Conservation (phyloP, 169 alveolate species). For the Plasmodium gaboni region DNA sequence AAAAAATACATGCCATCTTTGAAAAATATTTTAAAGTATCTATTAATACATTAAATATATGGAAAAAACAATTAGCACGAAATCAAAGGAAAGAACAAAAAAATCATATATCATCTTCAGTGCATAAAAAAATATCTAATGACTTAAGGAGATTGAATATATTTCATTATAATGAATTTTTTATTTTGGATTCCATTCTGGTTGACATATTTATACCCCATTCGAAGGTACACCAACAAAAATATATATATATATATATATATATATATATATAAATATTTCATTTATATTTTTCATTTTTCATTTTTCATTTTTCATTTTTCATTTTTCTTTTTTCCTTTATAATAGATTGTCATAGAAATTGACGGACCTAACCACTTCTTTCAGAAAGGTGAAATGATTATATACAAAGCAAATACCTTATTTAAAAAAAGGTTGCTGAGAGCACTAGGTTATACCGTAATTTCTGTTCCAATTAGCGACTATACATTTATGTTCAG, state of each 20-base stretch:
- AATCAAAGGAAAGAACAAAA: constrained; percentile 71
- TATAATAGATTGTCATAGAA: constrained; percentile 42
- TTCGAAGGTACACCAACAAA: constrained; percentile 6
- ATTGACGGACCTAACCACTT: constrained; percentile 71
- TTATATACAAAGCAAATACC: constrained; percentile 46
- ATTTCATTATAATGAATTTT: constrained; percentile 51
- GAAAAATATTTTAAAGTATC: constrained; percentile 60
- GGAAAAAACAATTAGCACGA: constrained; percentile 73
- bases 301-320: background rate
- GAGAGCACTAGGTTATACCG: constrained; percentile 46
- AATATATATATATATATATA: background rate
- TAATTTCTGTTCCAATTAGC: constrained; percentile 46
- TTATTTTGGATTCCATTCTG: constrained; percentile 53
- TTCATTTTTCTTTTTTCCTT: background rate
- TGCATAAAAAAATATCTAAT: constrained; percentile 54
- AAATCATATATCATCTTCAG: constrained; percentile 52
- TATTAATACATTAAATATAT: constrained; percentile 40
- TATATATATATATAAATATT: background rate
- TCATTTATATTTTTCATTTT: background rate
- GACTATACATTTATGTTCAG: constrained; percentile 67
- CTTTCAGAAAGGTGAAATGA: constrained; percentile 35
- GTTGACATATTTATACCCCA: constrained; percentile 53
- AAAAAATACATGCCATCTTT: constrained; percentile 58
- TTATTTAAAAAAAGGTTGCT: constrained; percentile 57
- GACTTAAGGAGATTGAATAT: constrained; percentile 34